phyloP scores from a whole-genome alignment of 345 rosid genomes.

The Cochlearia excelsa region DNA sequence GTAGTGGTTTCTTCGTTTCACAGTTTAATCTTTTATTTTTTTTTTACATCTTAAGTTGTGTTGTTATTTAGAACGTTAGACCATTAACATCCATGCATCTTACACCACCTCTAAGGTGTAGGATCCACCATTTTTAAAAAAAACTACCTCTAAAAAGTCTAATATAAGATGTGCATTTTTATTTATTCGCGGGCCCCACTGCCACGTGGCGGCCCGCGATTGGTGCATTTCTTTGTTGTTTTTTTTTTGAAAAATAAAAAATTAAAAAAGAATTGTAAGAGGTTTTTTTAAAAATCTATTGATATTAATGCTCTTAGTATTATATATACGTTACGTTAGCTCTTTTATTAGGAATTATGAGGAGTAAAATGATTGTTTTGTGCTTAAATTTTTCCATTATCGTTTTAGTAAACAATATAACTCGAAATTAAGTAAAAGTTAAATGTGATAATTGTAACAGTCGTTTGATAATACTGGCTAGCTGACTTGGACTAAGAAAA shows the following conservation, averaged over 20 bases:
- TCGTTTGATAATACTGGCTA: conserved; percentile 22
- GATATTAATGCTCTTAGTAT: conserved; percentile 48
- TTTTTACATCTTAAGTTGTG: conserved; percentile 12
- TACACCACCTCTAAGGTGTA: too few species aligned
- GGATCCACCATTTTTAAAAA: too few species aligned
- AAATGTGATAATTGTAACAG: conserved; percentile 15
- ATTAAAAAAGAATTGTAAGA: conserved; percentile 55
- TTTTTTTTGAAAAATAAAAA: too few species aligned
- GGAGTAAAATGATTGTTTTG: conserved; percentile 13
- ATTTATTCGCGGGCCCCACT: too few species aligned
- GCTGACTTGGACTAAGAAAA: background rate
- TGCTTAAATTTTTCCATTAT: background rate
- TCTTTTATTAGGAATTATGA: conserved; percentile 19
- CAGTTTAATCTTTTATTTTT: background rate
- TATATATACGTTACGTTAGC: conserved; percentile 21
- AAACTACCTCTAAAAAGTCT: too few species aligned
- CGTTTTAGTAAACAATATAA: conserved; percentile 17
- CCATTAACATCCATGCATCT: background rate
- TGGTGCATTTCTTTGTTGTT: too few species aligned
- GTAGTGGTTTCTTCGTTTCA: background rate
- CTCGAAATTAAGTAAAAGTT: conserved; percentile 9
- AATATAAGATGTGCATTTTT: too few species aligned
- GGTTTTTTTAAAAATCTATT: conserved; percentile 75
- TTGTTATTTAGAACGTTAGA: conserved; percentile 8
- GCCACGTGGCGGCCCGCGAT: too few species aligned